These are phyloP conservation scores for Trametes elegans DNA, from an alignment of 768 basidiomycete species.

Conservation along the genomic window DNA sequence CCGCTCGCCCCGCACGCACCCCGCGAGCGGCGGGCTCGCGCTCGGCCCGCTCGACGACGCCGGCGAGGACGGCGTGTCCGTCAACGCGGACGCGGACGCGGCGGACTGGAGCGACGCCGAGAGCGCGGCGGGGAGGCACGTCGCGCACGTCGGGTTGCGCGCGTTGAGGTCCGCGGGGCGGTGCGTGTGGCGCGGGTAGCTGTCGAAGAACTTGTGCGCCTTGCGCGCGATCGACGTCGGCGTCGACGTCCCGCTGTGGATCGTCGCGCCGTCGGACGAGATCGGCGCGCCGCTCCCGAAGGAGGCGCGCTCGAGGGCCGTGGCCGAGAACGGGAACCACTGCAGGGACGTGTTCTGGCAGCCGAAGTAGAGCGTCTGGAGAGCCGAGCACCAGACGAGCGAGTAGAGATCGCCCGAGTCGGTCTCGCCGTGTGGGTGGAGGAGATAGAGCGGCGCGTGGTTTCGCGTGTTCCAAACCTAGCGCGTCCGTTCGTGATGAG, in stretches of 20 bases:
- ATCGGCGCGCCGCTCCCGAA: conserved; percentile 4
- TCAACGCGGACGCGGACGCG: no score
- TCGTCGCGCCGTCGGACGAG: conserved; percentile 13
- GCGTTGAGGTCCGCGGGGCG: conserved; percentile 68
- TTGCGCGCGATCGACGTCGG: conserved; percentile 39
- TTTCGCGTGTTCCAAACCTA: conserved; percentile 83
- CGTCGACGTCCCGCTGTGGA: conserved; percentile 32
- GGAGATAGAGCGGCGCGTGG: conserved; percentile 63
- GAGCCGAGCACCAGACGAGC: conserved; percentile 67
- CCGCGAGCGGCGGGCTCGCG: conserved; percentile 2
- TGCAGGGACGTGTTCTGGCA: conserved; percentile 94
- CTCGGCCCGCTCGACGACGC: conserved; percentile 4
- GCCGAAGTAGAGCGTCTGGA: conserved; percentile 78
- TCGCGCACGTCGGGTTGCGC: conserved; percentile 45
- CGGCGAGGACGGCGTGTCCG: no score
- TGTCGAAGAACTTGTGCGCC: conserved; percentile 90
- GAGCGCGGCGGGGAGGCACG: conserved; percentile 26
- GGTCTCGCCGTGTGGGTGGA: conserved; percentile 76
- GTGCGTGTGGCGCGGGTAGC: conserved; percentile 72
- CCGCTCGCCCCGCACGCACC: conserved; percentile 4
- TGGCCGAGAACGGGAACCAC: conserved; percentile 64
- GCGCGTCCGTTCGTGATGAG: conserved; percentile 3
- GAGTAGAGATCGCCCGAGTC: conserved; percentile 88
- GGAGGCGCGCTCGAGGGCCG: neutral
- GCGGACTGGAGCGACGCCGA: conserved; percentile 4